A percentile compares a stretch with the other conserved stretches of the same genome.
Evolutionary conservation across 2,329 filamentous ascomycete species (phyloP).

Genomic region (Sclerotinia glacialis): DNA sequence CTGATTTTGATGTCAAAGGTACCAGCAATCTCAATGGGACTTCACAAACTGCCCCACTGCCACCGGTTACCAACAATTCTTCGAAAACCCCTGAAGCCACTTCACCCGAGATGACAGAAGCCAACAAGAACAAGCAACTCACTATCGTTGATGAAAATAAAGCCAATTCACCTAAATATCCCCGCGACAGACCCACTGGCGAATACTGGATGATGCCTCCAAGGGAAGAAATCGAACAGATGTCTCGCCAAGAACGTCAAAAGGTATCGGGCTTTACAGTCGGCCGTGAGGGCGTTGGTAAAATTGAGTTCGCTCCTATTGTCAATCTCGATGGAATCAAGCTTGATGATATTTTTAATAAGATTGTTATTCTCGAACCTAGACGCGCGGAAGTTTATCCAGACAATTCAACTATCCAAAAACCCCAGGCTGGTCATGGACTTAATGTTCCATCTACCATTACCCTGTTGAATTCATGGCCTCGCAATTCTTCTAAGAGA

Average conservation of each 20-base stretch:
- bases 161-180: conserved; percentile 8
- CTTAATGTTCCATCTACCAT: conserved; percentile 90
- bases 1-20: conserved; percentile 44
- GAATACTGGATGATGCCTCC: conserved; percentile 84
- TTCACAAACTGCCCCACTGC: conserved; percentile 29
- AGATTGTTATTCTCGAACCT: conserved; percentile 71
- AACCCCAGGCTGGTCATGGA: conserved; percentile 80
- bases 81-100: conserved; percentile 55
- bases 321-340: conserved; percentile 81
- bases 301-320: conserved; percentile 74
- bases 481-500: conserved; percentile 63
- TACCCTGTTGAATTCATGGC: conserved; percentile 89
- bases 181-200: conserved; percentile 48
- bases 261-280: conserved; percentile 74
- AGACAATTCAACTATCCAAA: conserved; percentile 58
- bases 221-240: conserved; percentile 68
- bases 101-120: conserved; percentile 66
- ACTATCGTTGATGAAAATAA: conserved; percentile 75
- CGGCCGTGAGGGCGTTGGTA: conserved; percentile 77
- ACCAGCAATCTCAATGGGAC: conserved; percentile 44
- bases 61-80: conserved; percentile 41
- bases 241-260: conserved; percentile 77
- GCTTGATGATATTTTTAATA: conserved; percentile 74
- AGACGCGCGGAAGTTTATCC: conserved; percentile 86
- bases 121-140: conserved; percentile 66